These are phyloP conservation scores for Phytopythium boreale DNA, from an alignment of 352 stramenopile species.

Conservation along the genomic window DNA sequence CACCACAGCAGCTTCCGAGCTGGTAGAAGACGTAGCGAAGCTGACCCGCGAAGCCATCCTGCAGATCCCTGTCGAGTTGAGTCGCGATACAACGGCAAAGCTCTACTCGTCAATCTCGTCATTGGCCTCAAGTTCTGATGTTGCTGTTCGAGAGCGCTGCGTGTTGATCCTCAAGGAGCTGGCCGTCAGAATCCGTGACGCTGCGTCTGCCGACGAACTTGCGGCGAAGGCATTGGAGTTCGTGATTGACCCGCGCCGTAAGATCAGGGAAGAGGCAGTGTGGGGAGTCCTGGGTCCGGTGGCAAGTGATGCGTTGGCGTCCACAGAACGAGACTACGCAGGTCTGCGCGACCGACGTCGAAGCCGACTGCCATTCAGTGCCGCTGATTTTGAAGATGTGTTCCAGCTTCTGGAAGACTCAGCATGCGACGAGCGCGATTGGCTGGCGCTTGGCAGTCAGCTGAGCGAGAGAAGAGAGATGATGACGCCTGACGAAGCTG, in stretches of 20 bases:
- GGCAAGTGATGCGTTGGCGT: slow-evolving; percentile 7
- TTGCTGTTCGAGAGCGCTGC: slow-evolving; percentile 15
- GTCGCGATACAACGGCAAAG: neutral
- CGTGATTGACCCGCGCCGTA: neutral
- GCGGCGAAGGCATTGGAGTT: neutral
- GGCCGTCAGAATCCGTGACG: neutral
- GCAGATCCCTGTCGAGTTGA: neutral
- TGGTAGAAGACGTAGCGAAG: neutral
- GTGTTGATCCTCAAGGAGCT: slow-evolving; percentile 20
- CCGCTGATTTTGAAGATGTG: slow-evolving; percentile 45
- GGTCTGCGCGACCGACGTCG: neutral
- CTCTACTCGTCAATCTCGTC: neutral
- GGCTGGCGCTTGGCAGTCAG: slow-evolving; percentile 24
- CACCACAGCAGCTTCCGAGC: neutral
- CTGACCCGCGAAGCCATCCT: neutral
- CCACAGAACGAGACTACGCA: neutral
- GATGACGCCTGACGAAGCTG: neutral
- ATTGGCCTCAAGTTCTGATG: neutral
- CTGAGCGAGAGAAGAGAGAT: slow-evolving; percentile 13
- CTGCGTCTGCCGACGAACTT: neutral
- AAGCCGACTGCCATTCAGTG: slow-evolving; percentile 17
- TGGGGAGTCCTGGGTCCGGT: slow-evolving; percentile 1
- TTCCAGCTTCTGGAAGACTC: slow-evolving; percentile 26
- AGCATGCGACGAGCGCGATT: slow-evolving; percentile 28
- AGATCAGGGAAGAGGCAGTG: neutral